phyloP scores from a whole-genome alignment of 371 early-diverging fungal genomes.

The Apophysomyces variabilis region DNA sequence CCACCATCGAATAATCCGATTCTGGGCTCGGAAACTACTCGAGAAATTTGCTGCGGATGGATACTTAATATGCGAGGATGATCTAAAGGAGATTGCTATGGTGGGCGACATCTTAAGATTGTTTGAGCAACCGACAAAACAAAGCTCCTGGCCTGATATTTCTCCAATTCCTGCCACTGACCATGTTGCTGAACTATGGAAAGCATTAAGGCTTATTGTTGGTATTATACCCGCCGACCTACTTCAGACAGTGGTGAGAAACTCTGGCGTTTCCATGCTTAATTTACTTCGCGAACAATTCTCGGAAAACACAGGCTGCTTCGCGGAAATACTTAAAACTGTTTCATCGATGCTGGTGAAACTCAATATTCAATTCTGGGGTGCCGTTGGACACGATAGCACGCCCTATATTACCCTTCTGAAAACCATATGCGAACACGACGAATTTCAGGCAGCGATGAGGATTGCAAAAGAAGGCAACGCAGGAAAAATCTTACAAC shows the following conservation, averaged over 20 bases:
- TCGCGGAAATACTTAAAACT: conserved; percentile 38
- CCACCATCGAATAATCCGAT: conserved; percentile 38
- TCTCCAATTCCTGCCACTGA: conserved; percentile 19
- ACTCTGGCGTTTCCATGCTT: conserved; percentile 23
- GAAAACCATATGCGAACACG: conserved; percentile 39
- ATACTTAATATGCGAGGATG: not conserved
- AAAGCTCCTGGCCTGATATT: not conserved
- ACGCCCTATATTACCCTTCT: conserved; percentile 26
- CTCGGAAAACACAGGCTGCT: conserved; percentile 17
- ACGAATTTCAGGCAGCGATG: conserved; percentile 37
- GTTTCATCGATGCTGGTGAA: conserved; percentile 37
- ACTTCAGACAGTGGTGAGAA: conserved; percentile 11
- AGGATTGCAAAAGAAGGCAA: conserved; percentile 41
- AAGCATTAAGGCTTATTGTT: conserved; percentile 30
- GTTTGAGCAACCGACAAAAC: not conserved
- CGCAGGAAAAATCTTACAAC: conserved; percentile 34
- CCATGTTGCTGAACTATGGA: conserved; percentile 39
- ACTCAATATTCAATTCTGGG: conserved; percentile 36
- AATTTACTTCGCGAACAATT: conserved; percentile 25
- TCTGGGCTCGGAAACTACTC: conserved; percentile 50
- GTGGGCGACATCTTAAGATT: not conserved
- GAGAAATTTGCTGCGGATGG: conserved; percentile 29
- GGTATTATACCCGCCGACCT: conserved; percentile 18
- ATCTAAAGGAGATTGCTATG: not conserved
- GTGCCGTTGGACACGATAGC: conserved; percentile 8